These are phyloP conservation scores for Podila minutissima DNA, from an alignment of 192 early-diverging fungal genomes.

Conservation along the genomic window DNA sequence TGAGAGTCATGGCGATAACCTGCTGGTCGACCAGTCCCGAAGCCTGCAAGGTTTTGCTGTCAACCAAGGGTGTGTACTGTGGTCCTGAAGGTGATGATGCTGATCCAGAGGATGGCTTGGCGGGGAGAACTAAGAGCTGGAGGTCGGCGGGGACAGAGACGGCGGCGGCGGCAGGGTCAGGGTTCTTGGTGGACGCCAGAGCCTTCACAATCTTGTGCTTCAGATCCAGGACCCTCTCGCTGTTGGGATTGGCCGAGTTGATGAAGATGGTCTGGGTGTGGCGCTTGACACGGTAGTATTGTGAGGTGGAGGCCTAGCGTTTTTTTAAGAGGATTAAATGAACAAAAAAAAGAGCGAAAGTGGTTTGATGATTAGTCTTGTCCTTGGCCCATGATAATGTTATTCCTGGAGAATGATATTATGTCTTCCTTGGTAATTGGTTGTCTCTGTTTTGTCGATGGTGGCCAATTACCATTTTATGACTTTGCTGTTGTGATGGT, in stretches of 20 bases:
- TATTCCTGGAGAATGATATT: too few relatives aligned
- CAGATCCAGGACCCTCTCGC: constrained; percentile 19
- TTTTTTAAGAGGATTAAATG: not conserved
- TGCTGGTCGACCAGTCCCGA: constrained; percentile 46
- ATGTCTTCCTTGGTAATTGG: too few relatives aligned
- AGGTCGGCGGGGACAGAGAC: constrained; percentile 14
- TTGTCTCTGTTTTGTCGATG: too few relatives aligned
- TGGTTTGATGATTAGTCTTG: not conserved
- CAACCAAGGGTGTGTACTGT: constrained; percentile 10
- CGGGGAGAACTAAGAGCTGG: constrained; percentile 6
- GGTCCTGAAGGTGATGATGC: not conserved
- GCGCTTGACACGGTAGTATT: constrained; percentile 47
- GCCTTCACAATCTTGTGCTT: constrained; percentile 39
- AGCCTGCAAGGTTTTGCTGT: constrained; percentile 19
- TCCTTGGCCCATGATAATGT: too few relatives aligned
- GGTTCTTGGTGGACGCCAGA: constrained; percentile 10
- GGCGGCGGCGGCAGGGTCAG: constrained; percentile 5
- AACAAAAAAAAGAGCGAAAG: not conserved
- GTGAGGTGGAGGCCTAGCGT: constrained; percentile 3
- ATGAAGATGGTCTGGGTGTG: constrained; percentile 38
- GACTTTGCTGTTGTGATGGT: too few relatives aligned
- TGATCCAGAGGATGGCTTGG: not conserved
- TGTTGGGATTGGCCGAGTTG: constrained; percentile 27
- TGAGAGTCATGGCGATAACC: constrained; percentile 29
- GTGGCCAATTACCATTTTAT: too few relatives aligned